phyloP scores from a whole-genome alignment of 768 basidiomycete genomes.

The Leccinellum rugosiceps region DNA sequence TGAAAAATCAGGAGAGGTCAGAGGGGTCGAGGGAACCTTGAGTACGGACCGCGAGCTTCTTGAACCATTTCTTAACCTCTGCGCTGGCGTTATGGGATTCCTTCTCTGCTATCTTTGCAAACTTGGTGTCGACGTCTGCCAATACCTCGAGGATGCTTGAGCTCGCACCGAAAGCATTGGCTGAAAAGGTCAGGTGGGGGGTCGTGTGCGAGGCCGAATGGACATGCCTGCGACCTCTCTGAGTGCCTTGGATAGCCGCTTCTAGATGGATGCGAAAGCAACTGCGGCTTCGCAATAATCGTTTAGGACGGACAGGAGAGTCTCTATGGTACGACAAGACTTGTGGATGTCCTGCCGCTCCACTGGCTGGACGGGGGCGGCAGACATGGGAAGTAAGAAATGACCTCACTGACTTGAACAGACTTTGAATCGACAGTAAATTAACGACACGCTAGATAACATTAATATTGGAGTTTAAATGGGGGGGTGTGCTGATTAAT shows the following conservation, averaged over 20 bases:
- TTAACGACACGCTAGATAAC: too few relatives aligned
- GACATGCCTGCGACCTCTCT: conserved; percentile 57
- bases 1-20: background rate
- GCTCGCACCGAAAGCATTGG: too few relatives aligned
- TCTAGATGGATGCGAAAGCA: conserved; percentile 62
- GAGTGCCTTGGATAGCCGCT: conserved; percentile 70
- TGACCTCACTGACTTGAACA: too few relatives aligned
- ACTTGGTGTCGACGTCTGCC: conserved; percentile 50
- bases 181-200: too few relatives aligned
- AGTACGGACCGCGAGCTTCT: too few relatives aligned
- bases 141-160: too few relatives aligned
- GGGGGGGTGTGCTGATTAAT: background rate
- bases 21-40: background rate
- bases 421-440: too few relatives aligned
- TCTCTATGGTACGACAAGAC: conserved; percentile 73
- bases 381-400: too few relatives aligned
- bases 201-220: too few relatives aligned
- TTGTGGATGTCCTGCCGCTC: conserved; percentile 75
- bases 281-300: conserved; percentile 74
- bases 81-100: conserved; percentile 62
- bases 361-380: too few relatives aligned
- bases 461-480: too few relatives aligned
- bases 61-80: conserved; percentile 85
- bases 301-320: conserved; percentile 59
- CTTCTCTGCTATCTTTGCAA: conserved; percentile 69